Evolutionary conservation across 2,329 filamentous ascomycete genomes (phyloP).

Genomic region (Calonectria pteridis): DNA sequence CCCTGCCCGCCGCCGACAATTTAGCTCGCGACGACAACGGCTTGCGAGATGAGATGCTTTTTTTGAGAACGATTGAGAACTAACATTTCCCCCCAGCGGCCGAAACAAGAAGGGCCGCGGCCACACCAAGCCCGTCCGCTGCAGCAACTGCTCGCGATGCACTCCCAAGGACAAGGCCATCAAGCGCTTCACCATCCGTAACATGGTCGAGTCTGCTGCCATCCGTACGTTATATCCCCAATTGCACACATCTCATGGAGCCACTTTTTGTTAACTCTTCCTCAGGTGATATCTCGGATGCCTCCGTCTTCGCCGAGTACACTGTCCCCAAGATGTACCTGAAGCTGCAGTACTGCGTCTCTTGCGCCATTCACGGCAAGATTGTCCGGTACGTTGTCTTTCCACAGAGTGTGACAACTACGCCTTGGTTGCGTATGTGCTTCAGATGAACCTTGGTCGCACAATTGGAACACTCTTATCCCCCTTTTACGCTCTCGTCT

Average conservation of each 20-base stretch:
- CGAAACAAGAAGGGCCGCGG: slow-evolving; percentile 99
- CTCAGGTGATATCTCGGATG: slow-evolving; percentile 99
- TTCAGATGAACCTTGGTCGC: slow-evolving; percentile 73
- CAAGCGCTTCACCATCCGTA: slow-evolving; percentile 99
- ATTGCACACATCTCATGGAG: not conserved
- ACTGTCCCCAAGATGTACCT: slow-evolving; percentile 99
- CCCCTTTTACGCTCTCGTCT: slow-evolving; percentile 30
- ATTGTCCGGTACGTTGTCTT: slow-evolving; percentile 95
- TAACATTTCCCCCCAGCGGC: slow-evolving; percentile 71
- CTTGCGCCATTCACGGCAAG: slow-evolving; percentile 99
- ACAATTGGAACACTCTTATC: slow-evolving; percentile 55
- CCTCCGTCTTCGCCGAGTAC: slow-evolving; percentile 99
- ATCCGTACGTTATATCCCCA: slow-evolving; percentile 84
- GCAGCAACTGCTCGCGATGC: slow-evolving; percentile 82
- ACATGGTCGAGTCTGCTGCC: slow-evolving; percentile 99
- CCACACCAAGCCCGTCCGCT: slow-evolving; percentile 98
- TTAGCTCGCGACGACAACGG: slow-evolving; percentile 26
- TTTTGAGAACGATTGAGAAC: slow-evolving; percentile 9
- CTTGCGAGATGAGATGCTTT: not conserved
- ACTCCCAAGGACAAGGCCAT: slow-evolving; percentile 99
- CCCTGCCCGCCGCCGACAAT: slow-evolving; percentile 35
- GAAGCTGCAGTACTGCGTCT: slow-evolving; percentile 99
- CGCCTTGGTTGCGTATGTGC: slow-evolving; percentile 59
- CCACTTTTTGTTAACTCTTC: slow-evolving; percentile 24
- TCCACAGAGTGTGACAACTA: slow-evolving; percentile 70